Percentiles rank a stretch among this genome's conserved stretches.
Evolutionary conservation across 495 filamentous ascomycete species (phyloP).

Genomic region (Glonium stellatum): DNA sequence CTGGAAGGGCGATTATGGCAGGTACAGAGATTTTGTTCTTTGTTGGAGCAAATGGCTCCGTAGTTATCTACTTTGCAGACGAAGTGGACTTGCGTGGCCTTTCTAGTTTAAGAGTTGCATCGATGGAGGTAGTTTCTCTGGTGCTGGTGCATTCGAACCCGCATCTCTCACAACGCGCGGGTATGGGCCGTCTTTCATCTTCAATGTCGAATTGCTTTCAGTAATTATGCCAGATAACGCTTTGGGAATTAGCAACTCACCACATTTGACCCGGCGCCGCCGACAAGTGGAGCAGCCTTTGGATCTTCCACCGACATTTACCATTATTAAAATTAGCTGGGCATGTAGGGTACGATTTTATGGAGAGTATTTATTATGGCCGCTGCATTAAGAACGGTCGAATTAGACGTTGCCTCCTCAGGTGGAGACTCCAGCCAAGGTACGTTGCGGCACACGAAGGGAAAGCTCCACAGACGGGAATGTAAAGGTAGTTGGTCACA

Average conservation of each 20-base stretch:
- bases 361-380: too few relatives aligned
- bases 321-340: too few relatives aligned
- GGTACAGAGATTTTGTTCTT: too few relatives aligned
- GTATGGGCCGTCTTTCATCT: neutral
- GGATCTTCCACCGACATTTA: neutral
- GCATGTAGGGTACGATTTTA: too few relatives aligned
- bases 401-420: too few relatives aligned
- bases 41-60: neutral
- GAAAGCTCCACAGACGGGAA: too few relatives aligned
- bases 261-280: neutral
- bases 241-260: neutral
- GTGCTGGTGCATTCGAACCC: too few relatives aligned
- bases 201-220: neutral
- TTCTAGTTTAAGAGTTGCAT: neutral
- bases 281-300: neutral
- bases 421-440: too few relatives aligned
- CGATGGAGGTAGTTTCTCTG: neutral
- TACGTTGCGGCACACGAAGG: too few relatives aligned
- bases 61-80: neutral
- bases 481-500: too few relatives aligned
- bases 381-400: too few relatives aligned
- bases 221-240: neutral
- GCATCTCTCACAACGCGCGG: neutral
- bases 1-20: too few relatives aligned
- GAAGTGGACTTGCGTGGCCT: neutral